phyloP scores from a whole-genome alignment of 257 asterid species.

The Solanum pinnatisectum region DNA sequence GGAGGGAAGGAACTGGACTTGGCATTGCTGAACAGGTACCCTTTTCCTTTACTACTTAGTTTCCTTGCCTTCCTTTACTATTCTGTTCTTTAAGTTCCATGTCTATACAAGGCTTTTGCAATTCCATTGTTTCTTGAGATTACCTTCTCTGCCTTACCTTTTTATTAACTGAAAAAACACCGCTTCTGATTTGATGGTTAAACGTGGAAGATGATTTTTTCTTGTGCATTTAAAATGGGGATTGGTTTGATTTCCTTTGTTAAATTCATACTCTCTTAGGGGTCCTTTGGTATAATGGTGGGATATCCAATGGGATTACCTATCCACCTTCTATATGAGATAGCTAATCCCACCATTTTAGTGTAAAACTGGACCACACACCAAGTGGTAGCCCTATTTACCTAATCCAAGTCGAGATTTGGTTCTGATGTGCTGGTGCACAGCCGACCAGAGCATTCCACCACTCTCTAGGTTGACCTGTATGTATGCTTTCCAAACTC shows the following conservation, averaged over 20 bases:
- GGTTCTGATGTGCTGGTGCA: neutral
- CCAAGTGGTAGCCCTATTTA: neutral
- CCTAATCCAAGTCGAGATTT: neutral
- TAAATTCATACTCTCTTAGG: neutral
- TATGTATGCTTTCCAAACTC: neutral
- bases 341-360: neutral
- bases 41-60: neutral
- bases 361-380: neutral
- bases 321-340: neutral
- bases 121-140: neutral
- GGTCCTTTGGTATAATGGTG: neutral
- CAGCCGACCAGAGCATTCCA: neutral
- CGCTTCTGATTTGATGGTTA: neutral
- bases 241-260: neutral
- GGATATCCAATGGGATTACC: neutral
- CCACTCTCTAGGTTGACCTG: neutral
- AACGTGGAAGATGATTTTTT: neutral
- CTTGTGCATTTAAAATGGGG: neutral
- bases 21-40: slow-evolving; percentile 5
- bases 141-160: neutral
- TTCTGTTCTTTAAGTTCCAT: neutral
- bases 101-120: neutral
- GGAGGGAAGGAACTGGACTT: slow-evolving; percentile 5
- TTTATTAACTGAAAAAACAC: neutral
- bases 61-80: neutral